Evolutionary conservation across 371 early-diverging fungal genomes (phyloP).

Genomic region (Synchytrium microbalum): DNA sequence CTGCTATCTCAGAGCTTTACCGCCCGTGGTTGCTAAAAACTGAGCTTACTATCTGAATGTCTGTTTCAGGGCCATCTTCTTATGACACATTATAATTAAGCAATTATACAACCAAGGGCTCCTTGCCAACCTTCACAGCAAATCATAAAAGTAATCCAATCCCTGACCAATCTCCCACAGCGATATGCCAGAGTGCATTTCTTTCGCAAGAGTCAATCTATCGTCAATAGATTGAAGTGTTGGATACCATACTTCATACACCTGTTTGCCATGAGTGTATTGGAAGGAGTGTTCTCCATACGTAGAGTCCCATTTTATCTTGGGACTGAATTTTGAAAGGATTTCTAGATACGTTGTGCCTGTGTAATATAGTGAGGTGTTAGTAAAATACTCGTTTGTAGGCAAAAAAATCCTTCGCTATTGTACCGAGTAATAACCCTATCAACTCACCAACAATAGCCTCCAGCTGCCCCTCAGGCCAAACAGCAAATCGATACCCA

Average conservation of each 20-base stretch:
- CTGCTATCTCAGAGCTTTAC: no score
- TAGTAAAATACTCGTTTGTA: background rate
- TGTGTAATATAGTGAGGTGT: background rate
- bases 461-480: conserved; percentile 22
- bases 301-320: conserved; percentile 38
- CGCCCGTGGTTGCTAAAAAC: no score
- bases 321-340: conserved; percentile 19
- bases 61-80: no score
- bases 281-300: conserved; percentile 39
- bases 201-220: conserved; percentile 43
- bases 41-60: no score
- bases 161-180: conserved; percentile 67
- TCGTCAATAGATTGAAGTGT: conserved; percentile 42
- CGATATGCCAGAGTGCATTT: conserved; percentile 47
- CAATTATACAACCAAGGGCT: no score
- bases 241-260: conserved; percentile 45
- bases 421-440: no score
- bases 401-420: no score
- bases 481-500: conserved; percentile 39
- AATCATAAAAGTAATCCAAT: conserved; percentile 56
- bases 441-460: conserved; percentile 32
- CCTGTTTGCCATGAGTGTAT: conserved; percentile 32
- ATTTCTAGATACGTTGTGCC: conserved; percentile 23
- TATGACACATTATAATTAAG: no score
- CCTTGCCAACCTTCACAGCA: no score